Conservation (phyloP, 805 yeast genomes). For the Yarrowia keelungensis region DNA sequence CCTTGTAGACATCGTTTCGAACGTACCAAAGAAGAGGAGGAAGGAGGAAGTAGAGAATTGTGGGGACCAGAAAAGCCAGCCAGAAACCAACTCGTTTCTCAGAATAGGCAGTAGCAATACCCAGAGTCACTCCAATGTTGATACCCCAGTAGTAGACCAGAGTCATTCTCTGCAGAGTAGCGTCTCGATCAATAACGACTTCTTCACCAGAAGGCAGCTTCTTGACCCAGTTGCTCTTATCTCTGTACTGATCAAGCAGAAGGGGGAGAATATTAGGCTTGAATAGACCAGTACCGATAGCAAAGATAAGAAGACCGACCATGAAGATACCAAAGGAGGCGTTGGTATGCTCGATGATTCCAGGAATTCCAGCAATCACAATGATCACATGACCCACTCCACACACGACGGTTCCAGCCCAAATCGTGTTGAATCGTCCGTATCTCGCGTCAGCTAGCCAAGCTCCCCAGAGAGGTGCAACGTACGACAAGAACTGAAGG, state of each 20-base stretch:
- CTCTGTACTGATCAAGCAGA: conserved; percentile 59
- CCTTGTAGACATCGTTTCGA: conserved; percentile 51
- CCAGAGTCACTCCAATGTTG: conserved; percentile 62
- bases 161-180: conserved; percentile 50
- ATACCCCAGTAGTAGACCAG: conserved; percentile 63
- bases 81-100: conserved; percentile 62
- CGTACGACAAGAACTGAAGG: conserved; percentile 16
- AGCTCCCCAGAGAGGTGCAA: conserved; percentile 55
- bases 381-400: conserved; percentile 58
- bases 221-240: conserved; percentile 60
- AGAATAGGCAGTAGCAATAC: conserved; percentile 59
- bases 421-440: conserved; percentile 59
- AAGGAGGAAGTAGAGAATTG: conserved; percentile 60
- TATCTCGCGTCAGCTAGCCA: conserved; percentile 58
- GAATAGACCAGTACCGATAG: conserved; percentile 59
- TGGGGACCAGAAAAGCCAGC: conserved; percentile 61
- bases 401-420: conserved; percentile 59
- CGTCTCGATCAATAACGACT: conserved; percentile 60
- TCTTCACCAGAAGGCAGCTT: conserved; percentile 60
- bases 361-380: conserved; percentile 58
- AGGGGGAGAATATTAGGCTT: conserved; percentile 56
- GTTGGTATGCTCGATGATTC: conserved; percentile 43
- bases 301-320: conserved; percentile 39
- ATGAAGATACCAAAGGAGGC: conserved; percentile 50
- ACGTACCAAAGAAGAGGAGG: conserved; percentile 58